These are phyloP conservation scores for Pichia sp. DNA, from an alignment of 1,139 yeast genomes.

Conservation along the genomic window DNA sequence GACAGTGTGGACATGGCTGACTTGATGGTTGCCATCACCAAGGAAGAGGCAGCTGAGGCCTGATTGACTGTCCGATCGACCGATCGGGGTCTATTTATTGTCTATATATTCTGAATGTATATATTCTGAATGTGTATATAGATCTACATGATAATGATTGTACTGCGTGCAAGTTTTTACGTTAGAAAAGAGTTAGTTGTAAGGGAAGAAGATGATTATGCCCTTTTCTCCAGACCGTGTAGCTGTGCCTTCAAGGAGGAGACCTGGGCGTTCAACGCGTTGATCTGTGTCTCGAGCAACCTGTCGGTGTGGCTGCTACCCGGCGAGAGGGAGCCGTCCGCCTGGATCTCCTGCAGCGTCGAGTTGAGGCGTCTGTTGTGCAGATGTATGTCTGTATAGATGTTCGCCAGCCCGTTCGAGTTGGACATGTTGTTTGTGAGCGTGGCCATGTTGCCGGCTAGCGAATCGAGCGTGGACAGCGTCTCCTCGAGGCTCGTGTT, in stretches of 20 bases:
- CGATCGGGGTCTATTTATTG: background rate
- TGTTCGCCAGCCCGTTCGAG: conserved; percentile 8
- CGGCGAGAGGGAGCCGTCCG: background rate
- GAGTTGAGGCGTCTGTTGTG: conserved; percentile 6
- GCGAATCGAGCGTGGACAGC: background rate
- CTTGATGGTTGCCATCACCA: conserved; percentile 51
- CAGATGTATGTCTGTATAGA: conserved; percentile 10
- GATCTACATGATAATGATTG: no score
- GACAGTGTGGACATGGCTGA: conserved; percentile 96
- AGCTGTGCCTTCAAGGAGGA: background rate
- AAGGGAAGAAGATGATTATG: background rate
- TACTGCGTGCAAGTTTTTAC: no score
- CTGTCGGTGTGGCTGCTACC: background rate
- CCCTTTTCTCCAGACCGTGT: background rate
- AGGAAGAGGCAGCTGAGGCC: conserved; percentile 19
- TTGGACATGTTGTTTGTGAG: conserved; percentile 4
- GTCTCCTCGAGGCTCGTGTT: conserved; percentile 3
- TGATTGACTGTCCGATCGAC: background rate
- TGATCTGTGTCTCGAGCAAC: background rate
- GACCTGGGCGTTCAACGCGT: background rate
- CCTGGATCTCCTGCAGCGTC: background rate
- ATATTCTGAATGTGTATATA: no score
- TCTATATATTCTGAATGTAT: background rate
- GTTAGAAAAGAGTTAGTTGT: background rate
- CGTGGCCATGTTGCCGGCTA: conserved; percentile 3